Evolutionary conservation across 176 grass and related monocot species (phyloP).

Genomic region (Bromus sterilis): DNA sequence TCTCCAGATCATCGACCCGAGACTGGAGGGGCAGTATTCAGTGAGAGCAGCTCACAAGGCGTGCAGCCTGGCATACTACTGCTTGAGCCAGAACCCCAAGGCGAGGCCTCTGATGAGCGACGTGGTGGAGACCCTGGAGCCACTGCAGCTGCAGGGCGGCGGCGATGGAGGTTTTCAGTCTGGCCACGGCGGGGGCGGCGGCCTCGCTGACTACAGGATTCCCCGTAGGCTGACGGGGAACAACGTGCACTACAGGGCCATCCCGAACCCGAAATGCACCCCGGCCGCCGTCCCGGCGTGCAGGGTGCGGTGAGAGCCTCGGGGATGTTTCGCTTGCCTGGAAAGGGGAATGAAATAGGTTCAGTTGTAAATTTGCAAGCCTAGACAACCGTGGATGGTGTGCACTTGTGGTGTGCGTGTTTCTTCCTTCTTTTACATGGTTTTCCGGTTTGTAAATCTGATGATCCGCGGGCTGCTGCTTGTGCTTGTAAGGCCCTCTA

Average conservation of each 20-base stretch:
- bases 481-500: slow-evolving; percentile 49
- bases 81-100: slow-evolving; percentile 92
- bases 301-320: slow-evolving; percentile 71
- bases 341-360: slow-evolving; percentile 42
- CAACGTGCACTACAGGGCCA: slow-evolving; percentile 61
- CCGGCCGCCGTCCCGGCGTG: slow-evolving; percentile 56
- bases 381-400: slow-evolving; percentile 15
- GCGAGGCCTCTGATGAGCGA: slow-evolving; percentile 95
- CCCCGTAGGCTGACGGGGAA: slow-evolving; percentile 42
- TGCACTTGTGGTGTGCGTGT: slow-evolving; percentile 3
- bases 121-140: slow-evolving; percentile 78
- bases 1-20: slow-evolving; percentile 74
- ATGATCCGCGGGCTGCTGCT: slow-evolving; percentile 45
- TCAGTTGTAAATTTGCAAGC: slow-evolving; percentile 60
- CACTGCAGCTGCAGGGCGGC: slow-evolving; percentile 69
- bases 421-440: slow-evolving; percentile 24
- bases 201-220: slow-evolving; percentile 50
- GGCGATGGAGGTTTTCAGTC: slow-evolving; percentile 27
- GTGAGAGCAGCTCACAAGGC: slow-evolving; percentile 80
- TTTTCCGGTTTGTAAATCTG: slow-evolving; percentile 64
- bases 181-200: not conserved
- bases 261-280: slow-evolving; percentile 58
- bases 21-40: slow-evolving; percentile 75
- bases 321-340: slow-evolving; percentile 29
- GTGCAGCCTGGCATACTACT: slow-evolving; percentile 93